These are phyloP conservation scores for Botryosphaeria agaves DNA, from an alignment of 2,329 filamentous ascomycete genomes.

Conservation along the genomic window DNA sequence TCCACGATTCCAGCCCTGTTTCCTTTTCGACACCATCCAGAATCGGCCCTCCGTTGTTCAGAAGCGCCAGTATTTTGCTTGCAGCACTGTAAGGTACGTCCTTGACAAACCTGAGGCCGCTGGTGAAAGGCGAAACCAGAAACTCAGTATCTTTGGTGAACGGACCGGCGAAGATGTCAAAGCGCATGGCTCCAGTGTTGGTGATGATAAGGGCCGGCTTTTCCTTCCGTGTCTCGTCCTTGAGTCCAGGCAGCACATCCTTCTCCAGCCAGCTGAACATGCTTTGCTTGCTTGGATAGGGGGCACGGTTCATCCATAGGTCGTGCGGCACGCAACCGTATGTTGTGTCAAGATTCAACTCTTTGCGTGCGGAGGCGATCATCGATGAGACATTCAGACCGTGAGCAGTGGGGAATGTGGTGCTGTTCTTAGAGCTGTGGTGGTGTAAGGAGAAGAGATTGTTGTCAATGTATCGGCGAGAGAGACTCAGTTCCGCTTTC, in stretches of 20 bases:
- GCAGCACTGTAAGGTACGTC: constrained; percentile 69
- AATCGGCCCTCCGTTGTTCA: constrained; percentile 40
- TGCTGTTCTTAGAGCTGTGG: constrained; percentile 55
- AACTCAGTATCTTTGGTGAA: constrained; percentile 82
- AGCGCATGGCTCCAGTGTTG: constrained; percentile 85
- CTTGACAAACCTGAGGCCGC: constrained; percentile 56
- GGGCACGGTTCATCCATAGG: constrained; percentile 65
- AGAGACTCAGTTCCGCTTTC: constrained; percentile 38
- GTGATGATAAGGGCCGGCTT: constrained; percentile 54
- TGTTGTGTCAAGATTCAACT: constrained; percentile 51
- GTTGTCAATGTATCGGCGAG: constrained; percentile 80
- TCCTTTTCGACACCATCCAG: constrained; percentile 14
- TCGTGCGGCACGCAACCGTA: constrained; percentile 73
- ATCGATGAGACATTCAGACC: constrained; percentile 54
- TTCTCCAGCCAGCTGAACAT: constrained; percentile 70
- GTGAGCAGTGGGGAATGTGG: constrained; percentile 58
- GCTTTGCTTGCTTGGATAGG: constrained; percentile 56
- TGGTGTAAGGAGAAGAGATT: constrained; percentile 73
- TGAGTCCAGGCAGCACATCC: constrained; percentile 53
- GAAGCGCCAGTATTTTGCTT: constrained; percentile 42
- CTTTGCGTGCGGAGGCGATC: constrained; percentile 53
- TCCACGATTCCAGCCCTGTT: constrained; percentile 8
- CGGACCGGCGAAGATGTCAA: constrained; percentile 83
- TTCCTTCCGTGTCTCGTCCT: constrained; percentile 16
- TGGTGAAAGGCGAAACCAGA: constrained; percentile 76